Evolutionary conservation across 164 flowering plant genomes (phyloP).

Genomic region (Sedum album): DNA sequence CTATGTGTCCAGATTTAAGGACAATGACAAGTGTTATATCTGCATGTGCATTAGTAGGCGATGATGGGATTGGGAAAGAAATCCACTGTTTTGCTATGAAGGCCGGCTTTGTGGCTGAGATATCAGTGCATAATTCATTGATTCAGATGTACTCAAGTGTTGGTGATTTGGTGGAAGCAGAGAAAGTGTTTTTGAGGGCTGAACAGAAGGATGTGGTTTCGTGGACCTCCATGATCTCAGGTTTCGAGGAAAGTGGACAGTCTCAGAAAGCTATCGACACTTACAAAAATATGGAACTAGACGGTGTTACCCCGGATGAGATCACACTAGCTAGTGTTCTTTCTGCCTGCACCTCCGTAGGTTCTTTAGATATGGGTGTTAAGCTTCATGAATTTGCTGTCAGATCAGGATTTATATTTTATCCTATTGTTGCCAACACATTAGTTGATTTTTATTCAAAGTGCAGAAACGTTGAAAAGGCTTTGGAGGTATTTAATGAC

Average conservation of each 20-base stretch:
- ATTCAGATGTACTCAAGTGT: constrained; percentile 58
- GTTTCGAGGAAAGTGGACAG: constrained; percentile 48
- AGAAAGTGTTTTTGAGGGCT: constrained; percentile 51
- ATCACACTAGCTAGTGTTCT: constrained; percentile 62
- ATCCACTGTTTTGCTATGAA: constrained; percentile 61
- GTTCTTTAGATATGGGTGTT: constrained; percentile 49
- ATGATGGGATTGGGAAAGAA: constrained; percentile 46
- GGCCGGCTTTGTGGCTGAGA: constrained; percentile 33
- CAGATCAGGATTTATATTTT: constrained; percentile 47
- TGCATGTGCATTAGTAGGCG: constrained; percentile 53
- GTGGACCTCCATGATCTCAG: constrained; percentile 85
- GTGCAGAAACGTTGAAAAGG: constrained; percentile 62
- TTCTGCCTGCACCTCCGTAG: constrained; percentile 63
- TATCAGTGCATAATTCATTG: constrained; percentile 59
- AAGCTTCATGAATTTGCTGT: constrained; percentile 70
- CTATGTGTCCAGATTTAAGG: constrained; percentile 58
- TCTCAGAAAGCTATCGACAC: constrained; percentile 60
- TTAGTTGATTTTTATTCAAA: constrained; percentile 84
- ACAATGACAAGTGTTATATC: constrained; percentile 86
- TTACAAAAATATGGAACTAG: constrained; percentile 51
- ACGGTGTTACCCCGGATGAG: constrained; percentile 61
- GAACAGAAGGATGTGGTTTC: constrained; percentile 66
- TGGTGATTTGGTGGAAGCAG: constrained; percentile 52
- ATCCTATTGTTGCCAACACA: constrained; percentile 49
- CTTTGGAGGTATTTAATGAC: constrained; percentile 62